Evolutionary conservation across 2,329 filamentous ascomycete species (phyloP).

Genomic region (Keithomyces neogunnii): DNA sequence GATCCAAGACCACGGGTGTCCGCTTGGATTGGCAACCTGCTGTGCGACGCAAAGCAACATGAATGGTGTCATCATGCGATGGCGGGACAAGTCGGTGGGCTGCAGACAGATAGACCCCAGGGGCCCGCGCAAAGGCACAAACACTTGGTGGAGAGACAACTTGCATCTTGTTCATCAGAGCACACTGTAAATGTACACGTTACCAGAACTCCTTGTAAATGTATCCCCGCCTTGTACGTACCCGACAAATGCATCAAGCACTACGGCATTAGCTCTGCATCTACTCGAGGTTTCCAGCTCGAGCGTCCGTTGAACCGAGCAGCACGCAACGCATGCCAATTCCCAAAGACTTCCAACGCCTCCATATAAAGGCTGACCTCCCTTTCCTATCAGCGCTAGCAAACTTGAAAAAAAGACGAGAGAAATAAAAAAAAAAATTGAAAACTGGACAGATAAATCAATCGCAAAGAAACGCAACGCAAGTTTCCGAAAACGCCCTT

Average conservation of each 20-base stretch:
- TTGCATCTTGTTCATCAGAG: slow-evolving; percentile 1
- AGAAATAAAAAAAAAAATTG: slow-evolving; percentile 8
- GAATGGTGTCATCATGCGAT: too few species aligned
- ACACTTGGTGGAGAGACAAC: slow-evolving; percentile 1
- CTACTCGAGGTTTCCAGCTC: not conserved
- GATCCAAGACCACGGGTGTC: too few species aligned
- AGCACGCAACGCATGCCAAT: not conserved
- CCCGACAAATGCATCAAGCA: not conserved
- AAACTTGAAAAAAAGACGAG: slow-evolving; percentile 4
- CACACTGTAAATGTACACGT: not conserved
- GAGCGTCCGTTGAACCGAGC: not conserved
- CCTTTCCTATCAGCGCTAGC: not conserved
- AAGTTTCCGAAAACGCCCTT: not conserved
- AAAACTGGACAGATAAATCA: slow-evolving; percentile 12
- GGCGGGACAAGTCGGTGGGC: too few species aligned
- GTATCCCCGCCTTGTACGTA: not conserved
- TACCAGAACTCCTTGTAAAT: not conserved
- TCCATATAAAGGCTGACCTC: not conserved
- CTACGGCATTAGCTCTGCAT: not conserved
- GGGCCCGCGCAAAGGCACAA: too few species aligned
- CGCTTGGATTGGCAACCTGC: too few species aligned
- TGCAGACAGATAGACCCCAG: too few species aligned
- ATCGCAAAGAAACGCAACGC: not conserved
- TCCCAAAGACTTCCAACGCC: not conserved
- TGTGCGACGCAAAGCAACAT: too few species aligned